These are phyloP conservation scores for Beauveria medogensis DNA, from an alignment of 2,329 filamentous ascomycete species.

Conservation along the genomic window DNA sequence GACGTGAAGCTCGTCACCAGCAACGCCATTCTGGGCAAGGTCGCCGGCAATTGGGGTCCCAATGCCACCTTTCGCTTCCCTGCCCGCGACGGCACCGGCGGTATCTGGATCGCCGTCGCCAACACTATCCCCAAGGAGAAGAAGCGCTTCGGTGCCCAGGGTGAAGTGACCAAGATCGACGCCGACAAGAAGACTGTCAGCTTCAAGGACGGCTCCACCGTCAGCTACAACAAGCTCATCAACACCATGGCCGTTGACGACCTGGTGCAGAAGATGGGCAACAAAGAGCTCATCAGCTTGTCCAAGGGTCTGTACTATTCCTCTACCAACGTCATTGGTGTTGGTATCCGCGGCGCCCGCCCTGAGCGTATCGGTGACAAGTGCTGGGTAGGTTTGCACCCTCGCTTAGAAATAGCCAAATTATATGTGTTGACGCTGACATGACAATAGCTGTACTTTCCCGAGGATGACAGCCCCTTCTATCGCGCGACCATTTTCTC, in stretches of 20 bases:
- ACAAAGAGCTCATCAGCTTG: conserved; percentile 72
- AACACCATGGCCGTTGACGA: conserved; percentile 94
- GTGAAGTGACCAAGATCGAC: conserved; percentile 79
- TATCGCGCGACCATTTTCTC: conserved; percentile 99
- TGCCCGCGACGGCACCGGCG: conserved; percentile 87
- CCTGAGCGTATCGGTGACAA: conserved; percentile 97
- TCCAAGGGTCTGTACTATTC: conserved; percentile 95
- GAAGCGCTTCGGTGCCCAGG: conserved; percentile 78
- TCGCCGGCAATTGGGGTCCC: conserved; percentile 94
- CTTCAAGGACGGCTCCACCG: conserved; percentile 74
- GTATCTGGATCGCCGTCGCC: conserved; percentile 97
- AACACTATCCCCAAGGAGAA: conserved; percentile 89
- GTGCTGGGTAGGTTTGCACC: conserved; percentile 67
- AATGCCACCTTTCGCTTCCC: conserved; percentile 99
- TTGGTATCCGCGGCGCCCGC: conserved; percentile 83
- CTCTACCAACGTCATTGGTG: conserved; percentile 92
- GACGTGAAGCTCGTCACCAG: conserved; percentile 88
- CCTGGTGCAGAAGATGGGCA: conserved; percentile 78
- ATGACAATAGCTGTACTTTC: conserved; percentile 74
- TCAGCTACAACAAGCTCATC: conserved; percentile 84
- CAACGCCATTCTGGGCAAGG: conserved; percentile 94
- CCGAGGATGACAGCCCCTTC: conserved; percentile 97
- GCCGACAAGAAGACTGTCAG: conserved; percentile 76
- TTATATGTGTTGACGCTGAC: conserved; percentile 22
- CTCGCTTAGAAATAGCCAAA: not conserved